Evolutionary conservation across 345 rosid genomes (phyloP).

Genomic region (Nephelium lappaceum): DNA sequence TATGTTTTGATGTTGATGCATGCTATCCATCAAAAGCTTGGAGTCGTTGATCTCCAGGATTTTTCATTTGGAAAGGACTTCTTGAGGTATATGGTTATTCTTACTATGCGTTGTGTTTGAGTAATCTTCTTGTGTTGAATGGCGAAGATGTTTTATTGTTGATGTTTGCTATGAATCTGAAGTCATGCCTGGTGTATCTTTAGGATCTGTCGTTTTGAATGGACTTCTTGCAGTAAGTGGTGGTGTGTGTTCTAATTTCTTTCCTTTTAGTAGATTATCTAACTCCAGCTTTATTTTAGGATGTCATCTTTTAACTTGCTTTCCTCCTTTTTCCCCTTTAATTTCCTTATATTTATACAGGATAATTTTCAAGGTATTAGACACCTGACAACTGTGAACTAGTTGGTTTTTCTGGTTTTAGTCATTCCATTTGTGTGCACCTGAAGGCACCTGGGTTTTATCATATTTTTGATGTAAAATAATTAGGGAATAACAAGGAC

Average conservation of each 20-base stretch:
- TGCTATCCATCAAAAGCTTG: constrained; percentile 59
- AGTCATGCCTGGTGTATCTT: not conserved
- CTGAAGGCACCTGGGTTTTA: no score
- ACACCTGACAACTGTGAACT: no score
- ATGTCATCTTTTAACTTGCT: no score
- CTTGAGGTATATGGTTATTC: constrained; percentile 52
- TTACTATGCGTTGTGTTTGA: constrained; percentile 22
- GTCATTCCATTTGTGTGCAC: no score
- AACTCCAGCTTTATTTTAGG: no score
- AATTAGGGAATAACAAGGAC: not conserved
- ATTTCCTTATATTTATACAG: no score
- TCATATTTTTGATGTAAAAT: no score
- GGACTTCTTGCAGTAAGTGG: not conserved
- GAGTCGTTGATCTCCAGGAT: constrained; percentile 60
- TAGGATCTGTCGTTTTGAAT: not conserved
- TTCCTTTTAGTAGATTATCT: not conserved
- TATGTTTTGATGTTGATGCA: constrained; percentile 63
- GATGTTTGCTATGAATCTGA: no score
- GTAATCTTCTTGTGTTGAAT: not conserved
- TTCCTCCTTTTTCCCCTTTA: no score
- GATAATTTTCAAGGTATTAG: no score
- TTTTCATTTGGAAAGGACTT: constrained; percentile 64
- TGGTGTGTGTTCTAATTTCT: not conserved
- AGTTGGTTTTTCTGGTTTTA: no score
- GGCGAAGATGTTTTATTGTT: not conserved